These are phyloP conservation scores for Volvox carteri DNA, from an alignment of 163 green algal genomes.

Conservation along the genomic window DNA sequence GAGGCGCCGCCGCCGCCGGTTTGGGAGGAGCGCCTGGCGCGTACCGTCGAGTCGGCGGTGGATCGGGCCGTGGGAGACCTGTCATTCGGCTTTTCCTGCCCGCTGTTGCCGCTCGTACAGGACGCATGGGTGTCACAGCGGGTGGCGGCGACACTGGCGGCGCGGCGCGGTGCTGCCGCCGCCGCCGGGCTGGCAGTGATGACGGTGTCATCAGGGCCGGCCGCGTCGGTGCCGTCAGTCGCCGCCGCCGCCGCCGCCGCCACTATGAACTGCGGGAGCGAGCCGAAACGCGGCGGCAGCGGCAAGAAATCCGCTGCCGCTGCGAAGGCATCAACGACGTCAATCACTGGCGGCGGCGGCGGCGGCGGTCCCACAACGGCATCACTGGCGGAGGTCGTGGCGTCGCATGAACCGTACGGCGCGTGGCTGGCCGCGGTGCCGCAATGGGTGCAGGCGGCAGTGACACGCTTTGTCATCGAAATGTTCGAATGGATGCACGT, in stretches of 20 bases:
- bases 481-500: background rate
- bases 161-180: background rate
- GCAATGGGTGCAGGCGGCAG: background rate
- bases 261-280: background rate
- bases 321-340: too few relatives aligned
- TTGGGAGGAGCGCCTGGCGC: background rate
- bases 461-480: background rate
- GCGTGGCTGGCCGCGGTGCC: background rate
- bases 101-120: background rate
- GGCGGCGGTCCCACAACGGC: too few relatives aligned
- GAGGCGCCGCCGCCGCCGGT: background rate
- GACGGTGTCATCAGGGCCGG: background rate
- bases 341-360: too few relatives aligned
- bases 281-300: too few relatives aligned
- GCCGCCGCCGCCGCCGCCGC: background rate
- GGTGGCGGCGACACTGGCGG: background rate
- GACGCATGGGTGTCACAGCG: background rate
- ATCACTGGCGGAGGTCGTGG: background rate
- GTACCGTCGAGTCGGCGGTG: background rate
- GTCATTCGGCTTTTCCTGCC: background rate
- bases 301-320: too few relatives aligned
- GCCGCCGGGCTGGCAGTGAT: background rate
- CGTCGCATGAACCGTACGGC: slow-evolving; percentile 17
- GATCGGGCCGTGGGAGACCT: background rate
- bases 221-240: background rate